Base-by-base conservation (phyloP, 106 monocot genomes). In the Amphibolis antarctica region DNA sequence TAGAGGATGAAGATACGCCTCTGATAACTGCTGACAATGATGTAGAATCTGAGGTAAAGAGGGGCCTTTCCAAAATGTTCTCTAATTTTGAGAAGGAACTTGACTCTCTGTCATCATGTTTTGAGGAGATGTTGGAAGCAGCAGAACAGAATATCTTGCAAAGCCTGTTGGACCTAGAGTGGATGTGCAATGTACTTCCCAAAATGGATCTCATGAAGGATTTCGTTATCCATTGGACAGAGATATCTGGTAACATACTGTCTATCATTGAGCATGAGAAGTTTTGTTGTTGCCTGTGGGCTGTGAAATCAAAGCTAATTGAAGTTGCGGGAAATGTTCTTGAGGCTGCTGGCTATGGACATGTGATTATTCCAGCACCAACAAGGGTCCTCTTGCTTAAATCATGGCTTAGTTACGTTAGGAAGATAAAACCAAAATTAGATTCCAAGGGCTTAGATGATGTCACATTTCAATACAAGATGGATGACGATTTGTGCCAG, bases 271-370 rank as follows among this genome's bases (percentile, higher is more conserved):
- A 82, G 57, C 71, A 68, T 31, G 78, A 83, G 60, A 78, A 70
- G 56, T 84, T 67, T 57, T 30, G 59, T 20, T 89, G 66, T 31
- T 55, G 79, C 18, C 63, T 89, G 42, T 89, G 83, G 86, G 61
- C 48, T 7, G 79, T 86, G 11, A 94, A 86, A 59, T 48, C 64
- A 28, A 89, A 86, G 58, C 65, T 89, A 15, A 75, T 89, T 44
- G 89, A 89, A 70, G 22, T 94, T 13, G 73, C 83, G 0, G 81
- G 85, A 1, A 94, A 86, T 65, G 75, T 83, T 66, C 60, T 94
- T 50, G 94, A 94, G 47, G 85, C 94, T 59, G 71, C 89, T 48
- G 89, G 94, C 0, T 94, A 84, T 60, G 94, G 94, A 7, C 77
- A 26, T 29, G 89, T 94, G 29, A 74, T 86, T n/a, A 79, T 94